These are phyloP conservation scores for Stemphylium lycopersici DNA, from an alignment of 2,329 filamentous ascomycete species.

Conservation along the genomic window DNA sequence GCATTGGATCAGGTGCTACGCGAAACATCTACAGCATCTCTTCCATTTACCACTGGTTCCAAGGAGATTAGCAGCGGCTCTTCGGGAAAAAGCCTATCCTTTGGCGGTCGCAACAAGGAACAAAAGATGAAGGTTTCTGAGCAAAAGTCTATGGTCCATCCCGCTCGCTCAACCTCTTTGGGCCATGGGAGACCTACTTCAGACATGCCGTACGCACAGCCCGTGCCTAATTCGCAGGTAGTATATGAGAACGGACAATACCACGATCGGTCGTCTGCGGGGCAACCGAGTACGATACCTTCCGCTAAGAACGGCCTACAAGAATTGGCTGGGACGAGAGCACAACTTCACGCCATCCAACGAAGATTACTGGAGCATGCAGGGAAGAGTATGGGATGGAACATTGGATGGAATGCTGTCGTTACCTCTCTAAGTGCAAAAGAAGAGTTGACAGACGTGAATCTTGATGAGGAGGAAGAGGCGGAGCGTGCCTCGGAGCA, in stretches of 20 bases:
- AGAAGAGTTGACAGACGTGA: constrained; percentile 47
- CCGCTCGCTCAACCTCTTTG: constrained; percentile 68
- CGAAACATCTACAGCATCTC: constrained; percentile 72
- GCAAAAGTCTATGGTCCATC: constrained; percentile 74
- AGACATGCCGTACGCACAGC: constrained; percentile 43
- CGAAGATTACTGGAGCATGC: constrained; percentile 78
- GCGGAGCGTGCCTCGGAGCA: constrained; percentile 19
- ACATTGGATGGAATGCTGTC: constrained; percentile 69
- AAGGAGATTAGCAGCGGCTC: constrained; percentile 36
- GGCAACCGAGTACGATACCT: constrained; percentile 26
- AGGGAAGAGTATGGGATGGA: constrained; percentile 76
- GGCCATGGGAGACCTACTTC: constrained; percentile 41
- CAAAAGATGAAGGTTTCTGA: constrained; percentile 69
- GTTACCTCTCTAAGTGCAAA: constrained; percentile 31
- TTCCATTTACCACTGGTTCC: constrained; percentile 63
- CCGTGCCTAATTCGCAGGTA: constrained; percentile 37
- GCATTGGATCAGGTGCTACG: constrained; percentile 77
- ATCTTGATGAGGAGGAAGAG: constrained; percentile 37
- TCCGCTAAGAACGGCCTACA: constrained; percentile 67
- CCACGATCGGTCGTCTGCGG: constrained; percentile 35
- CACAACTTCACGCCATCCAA: constrained; percentile 80
- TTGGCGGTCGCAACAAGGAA: constrained; percentile 59
- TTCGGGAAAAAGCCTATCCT: constrained; percentile 57
- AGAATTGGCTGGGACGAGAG: constrained; percentile 80
- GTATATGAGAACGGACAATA: constrained; percentile 50